Base-by-base conservation (phyloP, 2,329 filamentous ascomycete species). In the Aureobasidium sp. region DNA sequence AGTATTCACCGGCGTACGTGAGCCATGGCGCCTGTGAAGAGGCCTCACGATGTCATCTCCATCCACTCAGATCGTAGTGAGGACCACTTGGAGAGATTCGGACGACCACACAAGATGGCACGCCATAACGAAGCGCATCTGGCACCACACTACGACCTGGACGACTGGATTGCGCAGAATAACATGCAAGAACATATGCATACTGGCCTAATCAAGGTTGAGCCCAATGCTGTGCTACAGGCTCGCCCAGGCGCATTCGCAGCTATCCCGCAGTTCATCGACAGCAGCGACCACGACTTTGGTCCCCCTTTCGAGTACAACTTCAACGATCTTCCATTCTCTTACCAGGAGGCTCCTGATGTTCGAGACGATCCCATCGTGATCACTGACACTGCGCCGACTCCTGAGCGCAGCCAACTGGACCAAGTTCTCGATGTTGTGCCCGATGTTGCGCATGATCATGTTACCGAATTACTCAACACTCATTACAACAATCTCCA, bases 391-490 rank as follows among this genome's bases (percentile, higher is more conserved):
- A 39, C 52, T n/a, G 15, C 39, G 9, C 27, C 37, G 2, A 44
- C 27, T 12, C 52, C 52, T 22, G 52, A 56, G n/a, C 52, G 31
- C 24, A 44, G 37, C 39, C 17, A 14, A 14, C 29, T 60, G 17
- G 45, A 60, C 12, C 45, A 29, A 27, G 7, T 58, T 29, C 65
- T 71, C 7, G 70, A 68, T 29, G 66, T 73, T 24, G 72, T 73
- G 40, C 72, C 71, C 29, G 70, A 74, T 42, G 66, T 73, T 62
- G 67, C 61, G 19, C 70, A 69, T 45, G 68, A 71, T 2, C 65
- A 73, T 54, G 67, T 72, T n/a, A 27, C 47, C 27, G 53, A 64
- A 17, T 63, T 73, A 14, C 70, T 70, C 61, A 35, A 48, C 9
- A 65, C 64, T 9, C 50, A 67, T 35, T 63, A 63, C 29, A 63